Base-by-base conservation (phyloP, 768 basidiomycete species). In the Collybia sordida region DNA sequence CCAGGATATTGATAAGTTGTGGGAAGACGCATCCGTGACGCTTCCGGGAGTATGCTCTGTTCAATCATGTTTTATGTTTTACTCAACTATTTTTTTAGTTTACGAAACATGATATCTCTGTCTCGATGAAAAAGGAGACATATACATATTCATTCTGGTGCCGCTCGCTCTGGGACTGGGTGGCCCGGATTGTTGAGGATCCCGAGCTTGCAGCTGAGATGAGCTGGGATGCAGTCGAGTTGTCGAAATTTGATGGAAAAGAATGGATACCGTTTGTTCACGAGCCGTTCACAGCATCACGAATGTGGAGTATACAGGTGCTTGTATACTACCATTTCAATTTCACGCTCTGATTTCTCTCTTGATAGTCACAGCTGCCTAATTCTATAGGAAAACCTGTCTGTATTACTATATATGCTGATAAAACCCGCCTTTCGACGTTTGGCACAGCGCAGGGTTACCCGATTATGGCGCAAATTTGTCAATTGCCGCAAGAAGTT, bases 401-500 rank as follows among this genome's bases (percentile, higher is more conserved):
- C 22, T 51, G 57, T 8, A 58, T 68, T 21, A 65, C 71, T 17
- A 12, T 75, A 0, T 74, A 70, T 62, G 66, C 72, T 5, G 70
- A 75, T 50, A 71, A 75, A 52, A 63, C 67, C 4, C 59, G 63
- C 19, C 46, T 74, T 1, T 72, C 68, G 1, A 60, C 64, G 1
- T 72, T 72, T 60, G 67, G 71, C 0, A 61, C 57, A 6, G 50
- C 50, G 22, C 69, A 67, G 50, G 71, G 64, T 0, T 69, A 75
- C 49, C 73, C 69, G 0, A 61, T 73, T n/a, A 53, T 72, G 31
- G 67, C 62, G 0, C 45, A 62, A 7, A 47, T 60, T 27, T 62
- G 59, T 0, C 72, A 72, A 54, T 46, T 75, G 11, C 62, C 67
- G 0, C 46, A 49, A 0, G 46, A 66, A 1, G 57, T 73, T 18